A percentile compares a stretch with the other conserved stretches of the same genome.
phyloP scores from a whole-genome alignment of 2,329 filamentous ascomycete species.

The Lasiodiplodia sp. region DNA sequence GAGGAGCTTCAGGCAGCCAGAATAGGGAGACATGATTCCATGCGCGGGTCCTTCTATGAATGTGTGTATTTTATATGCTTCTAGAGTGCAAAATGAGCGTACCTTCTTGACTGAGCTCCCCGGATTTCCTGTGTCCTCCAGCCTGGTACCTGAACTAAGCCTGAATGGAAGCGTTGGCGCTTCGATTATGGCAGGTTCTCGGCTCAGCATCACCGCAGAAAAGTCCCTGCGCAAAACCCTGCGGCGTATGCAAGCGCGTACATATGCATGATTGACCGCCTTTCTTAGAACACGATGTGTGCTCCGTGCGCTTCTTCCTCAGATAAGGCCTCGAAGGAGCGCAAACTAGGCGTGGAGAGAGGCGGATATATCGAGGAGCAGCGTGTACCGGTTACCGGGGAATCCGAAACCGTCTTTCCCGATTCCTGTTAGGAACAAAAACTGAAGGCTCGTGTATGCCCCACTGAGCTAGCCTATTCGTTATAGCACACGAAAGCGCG shows the following conservation, averaged over 20 bases:
- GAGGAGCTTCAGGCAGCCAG: constrained; percentile 2
- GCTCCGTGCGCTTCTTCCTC: not conserved
- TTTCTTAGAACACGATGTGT: not conserved
- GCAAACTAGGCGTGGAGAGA: not conserved
- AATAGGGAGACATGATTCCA: not conserved
- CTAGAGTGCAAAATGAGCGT: not conserved
- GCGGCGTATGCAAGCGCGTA: not conserved
- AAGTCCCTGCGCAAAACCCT: not conserved
- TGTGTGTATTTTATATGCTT: constrained; percentile 2
- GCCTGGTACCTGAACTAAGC: constrained; percentile 11
- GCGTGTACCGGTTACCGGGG: not conserved
- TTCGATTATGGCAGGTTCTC: constrained; percentile 14
- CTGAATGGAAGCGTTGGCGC: constrained; percentile 5
- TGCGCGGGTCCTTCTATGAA: not conserved
- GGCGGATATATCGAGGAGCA: not conserved
- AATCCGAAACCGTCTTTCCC: not conserved
- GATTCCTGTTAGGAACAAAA: not conserved
- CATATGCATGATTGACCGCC: constrained; percentile 14
- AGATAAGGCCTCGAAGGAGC: not conserved
- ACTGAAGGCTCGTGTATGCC: not conserved
- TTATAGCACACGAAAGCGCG: not conserved
- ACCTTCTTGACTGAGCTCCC: constrained; percentile 5
- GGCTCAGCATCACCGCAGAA: not conserved
- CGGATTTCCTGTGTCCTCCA: constrained; percentile 10
- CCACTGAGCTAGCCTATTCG: not conserved